These are phyloP conservation scores for Nitzschia sp. DNA, from an alignment of 108 stramenopile species.

Conservation along the genomic window DNA sequence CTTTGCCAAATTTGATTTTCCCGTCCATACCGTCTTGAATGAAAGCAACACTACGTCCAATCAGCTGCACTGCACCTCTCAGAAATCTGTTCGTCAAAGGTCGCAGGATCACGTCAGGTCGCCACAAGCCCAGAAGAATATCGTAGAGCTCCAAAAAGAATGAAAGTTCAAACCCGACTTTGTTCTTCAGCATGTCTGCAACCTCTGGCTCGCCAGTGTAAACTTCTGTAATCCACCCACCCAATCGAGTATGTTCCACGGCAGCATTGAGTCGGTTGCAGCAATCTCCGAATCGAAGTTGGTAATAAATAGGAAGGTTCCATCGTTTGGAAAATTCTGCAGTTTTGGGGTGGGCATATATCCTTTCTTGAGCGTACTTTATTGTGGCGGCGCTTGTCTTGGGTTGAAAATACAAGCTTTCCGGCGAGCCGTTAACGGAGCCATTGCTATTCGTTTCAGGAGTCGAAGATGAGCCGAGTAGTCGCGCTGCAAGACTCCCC, in stretches of 20 bases:
- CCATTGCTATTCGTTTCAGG: neutral
- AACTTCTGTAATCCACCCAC: conserved; percentile 80
- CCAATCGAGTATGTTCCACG: conserved; percentile 49
- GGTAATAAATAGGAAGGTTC: conserved; percentile 91
- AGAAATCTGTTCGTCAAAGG: conserved; percentile 80
- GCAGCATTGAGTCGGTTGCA: conserved; percentile 78
- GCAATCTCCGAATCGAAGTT: conserved; percentile 84
- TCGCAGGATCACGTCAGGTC: conserved; percentile 62
- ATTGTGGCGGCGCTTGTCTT: conserved; percentile 41
- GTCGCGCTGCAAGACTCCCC: conserved; percentile 55
- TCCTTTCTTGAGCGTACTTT: conserved; percentile 65
- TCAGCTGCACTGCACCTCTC: conserved; percentile 73
- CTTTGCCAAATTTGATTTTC: conserved; percentile 69
- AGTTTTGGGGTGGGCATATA: conserved; percentile 78
- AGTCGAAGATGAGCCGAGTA: conserved; percentile 25
- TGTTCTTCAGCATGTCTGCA: conserved; percentile 38
- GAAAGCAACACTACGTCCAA: conserved; percentile 73
- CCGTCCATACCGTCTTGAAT: conserved; percentile 77
- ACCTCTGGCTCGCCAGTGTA: conserved; percentile 55
- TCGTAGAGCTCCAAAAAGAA: conserved; percentile 84
- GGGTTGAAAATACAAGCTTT: conserved; percentile 59
- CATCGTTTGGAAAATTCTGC: conserved; percentile 84
- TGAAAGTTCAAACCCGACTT: conserved; percentile 71
- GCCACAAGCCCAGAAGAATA: conserved; percentile 62
- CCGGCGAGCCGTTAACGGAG: conserved; percentile 26